A percentile compares a stretch with the other conserved stretches of the same genome.
phyloP scores from a whole-genome alignment of 345 rosid genomes.

The Eutrema heterophyllum region DNA sequence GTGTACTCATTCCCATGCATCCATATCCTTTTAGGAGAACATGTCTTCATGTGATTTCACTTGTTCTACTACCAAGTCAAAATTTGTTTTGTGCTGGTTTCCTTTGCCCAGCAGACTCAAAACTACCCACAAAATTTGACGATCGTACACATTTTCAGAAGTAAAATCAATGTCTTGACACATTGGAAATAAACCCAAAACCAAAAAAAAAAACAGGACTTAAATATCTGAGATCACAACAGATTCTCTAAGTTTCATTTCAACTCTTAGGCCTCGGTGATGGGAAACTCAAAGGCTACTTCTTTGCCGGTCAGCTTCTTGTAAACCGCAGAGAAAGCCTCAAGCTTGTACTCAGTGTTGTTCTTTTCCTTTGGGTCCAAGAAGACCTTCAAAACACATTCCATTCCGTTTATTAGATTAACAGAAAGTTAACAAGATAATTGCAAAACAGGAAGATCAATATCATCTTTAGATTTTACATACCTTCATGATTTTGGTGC shows the following conservation, averaged over 20 bases:
- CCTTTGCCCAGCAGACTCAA: not conserved
- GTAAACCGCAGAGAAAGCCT: constrained; percentile 72
- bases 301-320: constrained; percentile 84
- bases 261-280: constrained; percentile 47
- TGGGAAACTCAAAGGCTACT: constrained; percentile 68
- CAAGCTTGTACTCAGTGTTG: constrained; percentile 77
- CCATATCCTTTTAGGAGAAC: no score
- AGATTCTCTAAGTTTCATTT: not conserved
- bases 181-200: not conserved
- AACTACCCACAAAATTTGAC: not conserved
- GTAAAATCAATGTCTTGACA: not conserved
- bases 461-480: not conserved
- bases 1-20: no score
- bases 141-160: not conserved
- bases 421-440: not conserved
- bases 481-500: constrained; percentile 85
- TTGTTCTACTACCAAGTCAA: no score
- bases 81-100: no score
- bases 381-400: constrained; percentile 42
- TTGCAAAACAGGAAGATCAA: not conserved
- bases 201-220: not conserved
- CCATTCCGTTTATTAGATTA: not conserved
- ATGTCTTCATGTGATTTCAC: no score
- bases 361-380: constrained; percentile 83
- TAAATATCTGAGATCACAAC: not conserved